Evolutionary conservation across 495 filamentous ascomycete genomes (phyloP), one percentile per base, ranked within the genome.

Genomic region (Podospora australis): DNA sequence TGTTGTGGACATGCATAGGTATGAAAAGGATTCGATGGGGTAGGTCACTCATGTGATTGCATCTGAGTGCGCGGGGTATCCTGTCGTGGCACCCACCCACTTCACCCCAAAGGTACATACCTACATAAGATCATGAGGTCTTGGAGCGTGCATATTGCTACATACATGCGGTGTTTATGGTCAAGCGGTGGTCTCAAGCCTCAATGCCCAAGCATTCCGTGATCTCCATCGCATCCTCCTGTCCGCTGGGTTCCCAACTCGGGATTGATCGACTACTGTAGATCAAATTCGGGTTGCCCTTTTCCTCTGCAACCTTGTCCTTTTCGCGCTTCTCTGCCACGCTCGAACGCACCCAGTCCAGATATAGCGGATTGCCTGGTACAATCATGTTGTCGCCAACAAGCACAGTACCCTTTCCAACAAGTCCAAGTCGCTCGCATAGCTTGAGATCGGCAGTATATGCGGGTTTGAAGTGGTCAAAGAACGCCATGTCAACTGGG

Each of bases 361-460:
- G 59, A 64, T 89, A 90, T 9, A 75, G 75, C n/a, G 85, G 85
- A 55, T 88, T 88, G 0, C 84, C 86, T 0, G 85, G 86, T 45
- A 75, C 72, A 17, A 88, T 67, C 14, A 88, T 80, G 63, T 91
- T 90, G 58, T 91, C 86, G 0, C 84, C 86, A 0, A 74, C 79
- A 19, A 87, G 53, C 8, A 89, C 73, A 1, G 80, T 79, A 10
- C 80, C 83, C 0, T 67, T 65, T 1, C 66, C 69, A 29, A 91
- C 70, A 44, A 88, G 58, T 1, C 75, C 77, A 8, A 86, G 65
- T 22, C 80, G 73, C 68, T 90, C 86, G 49, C 79, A 83, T 1
- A 86, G 68, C 69, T 87, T 88, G 52, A 90, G 59, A 53, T 91
- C 86, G 3, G 77, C 67, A 1, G 71, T 78, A 50, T 89, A 89